These are phyloP conservation scores for Neofusicoccum sp. DNA, from an alignment of 2,329 filamentous ascomycete genomes.

Conservation along the genomic window DNA sequence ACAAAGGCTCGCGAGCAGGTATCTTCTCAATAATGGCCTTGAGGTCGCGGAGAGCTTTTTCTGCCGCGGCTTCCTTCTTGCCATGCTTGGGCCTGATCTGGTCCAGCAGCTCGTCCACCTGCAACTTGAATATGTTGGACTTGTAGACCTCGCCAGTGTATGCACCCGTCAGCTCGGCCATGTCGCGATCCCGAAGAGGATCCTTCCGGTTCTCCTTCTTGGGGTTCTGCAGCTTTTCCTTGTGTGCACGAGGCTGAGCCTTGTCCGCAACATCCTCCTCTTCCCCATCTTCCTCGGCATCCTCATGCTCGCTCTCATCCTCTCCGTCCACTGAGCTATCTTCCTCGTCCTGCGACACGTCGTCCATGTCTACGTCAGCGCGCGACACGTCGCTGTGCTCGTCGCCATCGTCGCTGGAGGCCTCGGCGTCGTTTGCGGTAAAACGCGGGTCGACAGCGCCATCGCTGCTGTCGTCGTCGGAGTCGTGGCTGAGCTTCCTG, in stretches of 20 bases:
- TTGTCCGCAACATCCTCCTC: constrained; percentile 7
- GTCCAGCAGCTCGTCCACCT: constrained; percentile 64
- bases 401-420: constrained; percentile 22
- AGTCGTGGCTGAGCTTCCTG: constrained; percentile 49
- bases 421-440: neutral
- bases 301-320: neutral
- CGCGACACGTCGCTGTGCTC: constrained; percentile 13
- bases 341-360: constrained; percentile 25
- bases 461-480: constrained; percentile 32
- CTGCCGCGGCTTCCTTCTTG: constrained; percentile 56
- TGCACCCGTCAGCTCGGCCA: constrained; percentile 33
- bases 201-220: constrained; percentile 13
- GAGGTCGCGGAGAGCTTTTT: constrained; percentile 57
- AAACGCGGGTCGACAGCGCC: constrained; percentile 24
- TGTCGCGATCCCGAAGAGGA: constrained; percentile 22
- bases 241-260: neutral
- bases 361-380: constrained; percentile 25
- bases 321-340: neutral
- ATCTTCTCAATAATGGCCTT: constrained; percentile 62
- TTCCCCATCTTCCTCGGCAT: constrained; percentile 23
- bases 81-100: constrained; percentile 62
- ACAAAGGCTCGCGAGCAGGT: constrained; percentile 51
- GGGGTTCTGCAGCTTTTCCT: constrained; percentile 23
- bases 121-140: constrained; percentile 68
- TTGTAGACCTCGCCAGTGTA: constrained; percentile 62